Base-by-base conservation (phyloP, 306 rosid genomes). In the Glycine soja region DNA sequence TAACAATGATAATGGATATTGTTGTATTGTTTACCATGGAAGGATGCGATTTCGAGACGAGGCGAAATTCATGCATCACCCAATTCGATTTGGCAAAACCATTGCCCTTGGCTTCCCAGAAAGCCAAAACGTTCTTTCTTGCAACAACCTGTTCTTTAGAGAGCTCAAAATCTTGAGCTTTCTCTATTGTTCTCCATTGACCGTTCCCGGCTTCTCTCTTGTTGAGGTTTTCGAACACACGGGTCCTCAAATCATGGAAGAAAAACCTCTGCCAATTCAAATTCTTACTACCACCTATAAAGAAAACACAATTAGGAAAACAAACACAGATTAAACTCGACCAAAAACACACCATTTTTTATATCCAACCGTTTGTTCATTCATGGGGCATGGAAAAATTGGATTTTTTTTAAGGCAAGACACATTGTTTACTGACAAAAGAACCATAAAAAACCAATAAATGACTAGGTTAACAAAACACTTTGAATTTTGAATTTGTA, bases 21-120 rank as follows among this genome's bases (percentile, higher is more conserved):
- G 15, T 24, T 61, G 40, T 61, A 4, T 61, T 11, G 48, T 43
- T 43, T 67, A 67, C 72, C 72, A 7, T 11, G 0, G 53, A 43
- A 8, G 53, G 53, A 15, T 67, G 6, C 8, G 72, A 15, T 46
- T 8, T 42, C 0, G 4, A 24, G 36, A 36, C 53, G 43, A 67
- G 34, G 7, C 7, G 72, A 5, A 67, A 67, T 5, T 67, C 72
- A 9, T 67, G 53, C 72, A 67, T 67, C 36, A 16, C 14, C 72
- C 72, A 67, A 4, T 67, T 67, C 3, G 72, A 15, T 43, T 67
- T 9, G 2, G 8, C 13, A 9, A 43, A 10, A 43, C n/a, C 0
- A 7, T 9, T 43, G 1, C 53, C 53, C 5, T 10, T 67, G 52
- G 36, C 2, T 67, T 67, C 14, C 72, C 72, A 67, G 15, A 42